These are phyloP conservation scores for Volutella citrinella DNA, from an alignment of 2,329 filamentous ascomycete genomes.

Conservation along the genomic window DNA sequence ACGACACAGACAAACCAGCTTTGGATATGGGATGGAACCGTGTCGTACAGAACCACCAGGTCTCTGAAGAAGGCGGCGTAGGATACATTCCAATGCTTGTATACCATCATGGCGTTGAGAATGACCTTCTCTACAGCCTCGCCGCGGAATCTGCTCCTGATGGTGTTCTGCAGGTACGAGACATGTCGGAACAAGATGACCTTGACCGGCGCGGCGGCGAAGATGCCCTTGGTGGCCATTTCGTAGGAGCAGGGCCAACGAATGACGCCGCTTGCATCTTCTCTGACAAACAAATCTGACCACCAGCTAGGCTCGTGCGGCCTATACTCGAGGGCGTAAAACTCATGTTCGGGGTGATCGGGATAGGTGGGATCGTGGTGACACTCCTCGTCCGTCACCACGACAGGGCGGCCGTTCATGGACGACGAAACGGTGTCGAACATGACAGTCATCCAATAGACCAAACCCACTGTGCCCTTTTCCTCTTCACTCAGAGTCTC, in stretches of 20 bases:
- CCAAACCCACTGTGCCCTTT: conserved; percentile 47
- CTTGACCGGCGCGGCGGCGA: conserved; percentile 55
- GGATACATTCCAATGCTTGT: conserved; percentile 52
- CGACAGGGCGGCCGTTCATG: conserved; percentile 40
- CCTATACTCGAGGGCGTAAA: conserved; percentile 17
- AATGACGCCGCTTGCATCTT: conserved; percentile 21
- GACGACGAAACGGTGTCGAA: conserved; percentile 56
- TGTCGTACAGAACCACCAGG: conserved; percentile 46
- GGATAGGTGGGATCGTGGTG: conserved; percentile 31
- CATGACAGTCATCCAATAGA: conserved; percentile 61
- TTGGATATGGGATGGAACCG: conserved; percentile 50
- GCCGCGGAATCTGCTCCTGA: conserved; percentile 37
- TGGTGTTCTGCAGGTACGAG: conserved; percentile 51
- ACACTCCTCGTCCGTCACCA: conserved; percentile 39
- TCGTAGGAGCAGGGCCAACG: conserved; percentile 55
- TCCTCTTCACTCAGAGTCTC: conserved; percentile 29
- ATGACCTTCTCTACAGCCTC: conserved; percentile 47
- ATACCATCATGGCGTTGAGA: conserved; percentile 44
- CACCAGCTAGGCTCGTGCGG: conserved; percentile 29
- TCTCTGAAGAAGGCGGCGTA: conserved; percentile 52
- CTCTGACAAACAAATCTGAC: conserved; percentile 33
- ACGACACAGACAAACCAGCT: conserved; percentile 59
- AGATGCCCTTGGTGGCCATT: conserved; percentile 46
- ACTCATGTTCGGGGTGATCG: conserved; percentile 16
- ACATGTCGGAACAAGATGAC: conserved; percentile 57